These are phyloP conservation scores for Periconia sp. DNA, from an alignment of 2,329 filamentous ascomycete genomes.

Conservation along the genomic window DNA sequence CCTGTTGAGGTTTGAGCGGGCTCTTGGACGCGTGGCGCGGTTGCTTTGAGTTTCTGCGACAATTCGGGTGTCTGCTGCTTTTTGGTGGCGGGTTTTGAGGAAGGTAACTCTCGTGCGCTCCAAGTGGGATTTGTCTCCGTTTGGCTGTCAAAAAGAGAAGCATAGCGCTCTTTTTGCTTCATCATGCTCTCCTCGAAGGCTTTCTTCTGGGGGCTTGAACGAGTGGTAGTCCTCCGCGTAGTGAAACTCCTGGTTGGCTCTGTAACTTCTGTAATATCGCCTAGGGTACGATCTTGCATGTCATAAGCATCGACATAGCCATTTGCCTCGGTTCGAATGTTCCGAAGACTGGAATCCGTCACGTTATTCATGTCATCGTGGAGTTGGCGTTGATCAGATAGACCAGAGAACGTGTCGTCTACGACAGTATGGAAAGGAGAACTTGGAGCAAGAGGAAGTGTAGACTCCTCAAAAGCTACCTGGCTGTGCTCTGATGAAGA, in stretches of 20 bases:
- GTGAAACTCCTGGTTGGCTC: constrained; percentile 30
- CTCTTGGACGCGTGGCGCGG: constrained; percentile 5
- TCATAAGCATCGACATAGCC: constrained; percentile 38
- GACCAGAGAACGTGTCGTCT: constrained; percentile 25
- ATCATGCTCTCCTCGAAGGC: constrained; percentile 19
- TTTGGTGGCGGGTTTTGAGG: neutral
- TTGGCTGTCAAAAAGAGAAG: constrained; percentile 13
- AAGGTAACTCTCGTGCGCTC: constrained; percentile 4
- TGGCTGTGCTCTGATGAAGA: constrained; percentile 23
- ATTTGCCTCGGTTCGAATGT: constrained; percentile 36
- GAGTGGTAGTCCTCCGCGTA: constrained; percentile 15
- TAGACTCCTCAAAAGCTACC: constrained; percentile 29
- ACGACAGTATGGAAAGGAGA: constrained; percentile 37
- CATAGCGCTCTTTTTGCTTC: constrained; percentile 16
- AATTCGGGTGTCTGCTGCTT: neutral
- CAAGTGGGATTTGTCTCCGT: neutral
- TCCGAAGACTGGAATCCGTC: constrained; percentile 29
- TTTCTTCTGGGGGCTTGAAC: constrained; percentile 25
- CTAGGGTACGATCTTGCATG: constrained; percentile 31
- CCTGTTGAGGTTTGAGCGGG: constrained; percentile 12
- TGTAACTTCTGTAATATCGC: constrained; percentile 39
- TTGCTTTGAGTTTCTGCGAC: neutral
- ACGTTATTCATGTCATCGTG: constrained; percentile 27
- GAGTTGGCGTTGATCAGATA: constrained; percentile 36
- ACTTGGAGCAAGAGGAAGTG: constrained; percentile 31